Conservation (phyloP, 345 rosid species). For the Camelina laxa region DNA sequence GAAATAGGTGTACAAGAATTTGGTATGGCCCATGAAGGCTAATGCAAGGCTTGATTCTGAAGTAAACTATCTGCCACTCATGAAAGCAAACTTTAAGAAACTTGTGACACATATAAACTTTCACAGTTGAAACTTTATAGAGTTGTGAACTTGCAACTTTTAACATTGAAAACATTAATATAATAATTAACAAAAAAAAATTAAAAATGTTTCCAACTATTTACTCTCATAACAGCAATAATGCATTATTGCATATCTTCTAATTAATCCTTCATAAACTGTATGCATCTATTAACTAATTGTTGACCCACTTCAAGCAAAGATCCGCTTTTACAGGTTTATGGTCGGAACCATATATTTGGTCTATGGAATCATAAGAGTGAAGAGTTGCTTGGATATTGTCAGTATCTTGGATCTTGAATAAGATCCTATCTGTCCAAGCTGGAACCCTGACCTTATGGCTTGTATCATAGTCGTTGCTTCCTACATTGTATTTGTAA, state of each 20-base stretch:
- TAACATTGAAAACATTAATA: neutral
- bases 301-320: slow-evolving; percentile 45
- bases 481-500: slow-evolving; percentile 63
- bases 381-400: slow-evolving; percentile 46
- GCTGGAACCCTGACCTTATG: slow-evolving; percentile 67
- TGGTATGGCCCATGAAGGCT: no score
- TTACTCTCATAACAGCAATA: neutral
- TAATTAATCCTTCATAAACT: neutral
- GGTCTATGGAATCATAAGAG: slow-evolving; percentile 58
- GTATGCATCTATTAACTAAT: neutral
- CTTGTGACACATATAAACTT: neutral
- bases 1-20: no score
- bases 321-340: slow-evolving; percentile 64
- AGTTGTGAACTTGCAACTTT: neutral
- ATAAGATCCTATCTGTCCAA: slow-evolving; percentile 63
- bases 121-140: neutral
- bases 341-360: slow-evolving; percentile 56
- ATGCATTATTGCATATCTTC: neutral
- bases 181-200: neutral
- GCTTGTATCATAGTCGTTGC: slow-evolving; percentile 68
- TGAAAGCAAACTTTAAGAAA: neutral
- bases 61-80: neutral
- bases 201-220: slow-evolving; percentile 11
- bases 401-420: slow-evolving; percentile 48
- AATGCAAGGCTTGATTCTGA: neutral